Evolutionary conservation across 768 basidiomycete species (phyloP), one percentile per base, ranked within the genome.

Genomic region (Termitomyces sp.): DNA sequence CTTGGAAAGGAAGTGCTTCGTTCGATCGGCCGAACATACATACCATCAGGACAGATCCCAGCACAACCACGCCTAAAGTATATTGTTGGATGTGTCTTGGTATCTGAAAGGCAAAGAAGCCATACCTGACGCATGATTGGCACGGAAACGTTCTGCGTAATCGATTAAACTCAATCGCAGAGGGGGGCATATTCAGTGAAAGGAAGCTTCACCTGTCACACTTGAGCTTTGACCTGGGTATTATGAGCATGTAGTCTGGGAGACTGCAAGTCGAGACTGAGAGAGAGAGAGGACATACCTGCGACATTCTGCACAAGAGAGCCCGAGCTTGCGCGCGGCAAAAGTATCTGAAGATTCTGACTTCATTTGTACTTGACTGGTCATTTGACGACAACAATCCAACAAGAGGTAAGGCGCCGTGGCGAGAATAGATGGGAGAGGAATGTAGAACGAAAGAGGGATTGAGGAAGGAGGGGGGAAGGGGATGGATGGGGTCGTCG

Each of bases 291-390:
- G 23, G 1, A 45, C 67, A 14, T 50, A 78, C 79, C 80, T 70
- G 41, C 79, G 73, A 62, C 80, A 82, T 62, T 82, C 80, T 45
- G 79, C 78, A 59, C 80, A 82, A 17, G 80, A 79, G 26, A 79
- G 64, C 1, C 74, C 76, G 35, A 67, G 62, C 62, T 77, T 79
- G 50, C 74, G 69, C 11, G 71, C 59, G 15, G 54, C 49, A 55
- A 45, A 55, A 43, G 50, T 55, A 48, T 63, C 65, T 43, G 30
- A 48, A 11, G 46, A 51, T 41, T 61, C 63, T 37, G 40, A 49
- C 26, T 59, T 62, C 35, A 50, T 17, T 4, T n/a, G 19, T 33
- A 48, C 15, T 17, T 40, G 38, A 5, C 11, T 14, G 6, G 50
- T 17, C 50, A 51, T 51, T 23, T 5, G 21, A 14, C 21, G 26